Evolutionary conservation across 306 rosid genomes (phyloP), one percentile per base, ranked within the genome.

Genomic region (Begonia peltatifolia): DNA sequence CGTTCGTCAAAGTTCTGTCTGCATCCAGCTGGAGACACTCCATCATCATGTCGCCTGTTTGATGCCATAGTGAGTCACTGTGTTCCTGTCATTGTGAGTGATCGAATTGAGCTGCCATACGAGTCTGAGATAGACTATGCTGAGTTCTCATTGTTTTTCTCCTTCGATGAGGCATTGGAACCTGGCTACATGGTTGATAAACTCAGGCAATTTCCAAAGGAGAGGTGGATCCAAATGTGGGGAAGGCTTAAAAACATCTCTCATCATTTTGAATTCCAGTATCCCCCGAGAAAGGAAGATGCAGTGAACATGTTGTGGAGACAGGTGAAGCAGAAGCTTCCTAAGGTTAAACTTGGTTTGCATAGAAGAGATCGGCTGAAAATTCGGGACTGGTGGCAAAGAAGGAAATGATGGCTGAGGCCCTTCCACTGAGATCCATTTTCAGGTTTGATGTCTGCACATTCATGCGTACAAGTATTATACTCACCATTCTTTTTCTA

Each of bases 51-150:
- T 65, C 96, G 99, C 59, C 80, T 86, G 46, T 92, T 92, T 65
- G 94, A 92, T 77, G 99, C 96, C 58, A 86, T 92, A 16, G 96
- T 79, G 64, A 92, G 94, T 71, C 96, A 92, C 72, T 86, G 99
- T 66, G 71, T 92, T 70, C 99, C 99, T 10, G 87, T 92, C 68
- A 79, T 92, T 23, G 93, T 92, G 53, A 92, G 99, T 55, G 96
- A 92, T 67, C 88, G 81, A 70, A 86, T 92, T 58, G 99, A 92
- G 68, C 99, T 92, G 67, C 99, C 99, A 15, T 92, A 76, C 59
- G 96, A 92, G 79, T 92, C 86, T 64, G 94, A 81, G 68, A 79
- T 92, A 55, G 96, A 92, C 82, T 92, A 86, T 68, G 48, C 73
- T 38, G 73, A 65, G 18, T 87, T 92, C 78, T 74, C 99, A 1